Percentiles rank a stretch among this genome's conserved stretches.
Evolutionary conservation across 2,329 filamentous ascomycete species (phyloP).

Genomic region (Mollisia scopiformis): DNA sequence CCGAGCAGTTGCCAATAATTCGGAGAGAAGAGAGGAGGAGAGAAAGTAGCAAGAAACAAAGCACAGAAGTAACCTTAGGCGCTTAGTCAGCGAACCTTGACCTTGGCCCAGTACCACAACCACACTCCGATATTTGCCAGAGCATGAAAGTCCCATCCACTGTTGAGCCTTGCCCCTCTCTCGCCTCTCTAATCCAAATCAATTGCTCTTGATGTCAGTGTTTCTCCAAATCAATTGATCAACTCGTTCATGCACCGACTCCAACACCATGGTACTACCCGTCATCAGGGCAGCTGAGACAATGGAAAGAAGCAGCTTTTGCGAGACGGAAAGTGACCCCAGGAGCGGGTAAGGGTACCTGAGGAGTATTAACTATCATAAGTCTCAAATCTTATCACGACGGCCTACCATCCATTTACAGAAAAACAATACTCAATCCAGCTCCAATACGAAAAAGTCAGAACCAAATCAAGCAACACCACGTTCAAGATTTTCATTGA

Average conservation of each 20-base stretch:
- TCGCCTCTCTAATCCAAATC: too few species aligned
- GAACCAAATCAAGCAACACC: neutral
- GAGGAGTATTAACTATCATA: neutral
- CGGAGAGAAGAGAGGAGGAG: too few species aligned
- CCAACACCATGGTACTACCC: slow-evolving; percentile 1
- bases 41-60: too few species aligned
- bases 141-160: too few species aligned
- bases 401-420: neutral
- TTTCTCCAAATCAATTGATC: too few species aligned
- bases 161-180: too few species aligned
- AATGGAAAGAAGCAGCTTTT: neutral
- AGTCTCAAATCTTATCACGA: neutral
- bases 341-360: slow-evolving; percentile 5
- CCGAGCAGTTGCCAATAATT: too few species aligned
- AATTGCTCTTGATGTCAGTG: too few species aligned
- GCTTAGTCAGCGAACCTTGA: too few species aligned
- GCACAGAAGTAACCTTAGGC: too few species aligned
- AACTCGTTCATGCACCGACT: neutral
- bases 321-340: neutral
- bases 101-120: too few species aligned
- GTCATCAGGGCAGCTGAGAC: slow-evolving; percentile 3
- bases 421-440: slow-evolving; percentile 6
- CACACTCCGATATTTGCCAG: too few species aligned
- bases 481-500: neutral
- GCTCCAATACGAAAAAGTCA: neutral